A percentile compares a stretch with the other conserved stretches of the same genome.
Evolutionary conservation across 2,329 filamentous ascomycete species (phyloP).

Genomic region (Thermochaetoides dissita): DNA sequence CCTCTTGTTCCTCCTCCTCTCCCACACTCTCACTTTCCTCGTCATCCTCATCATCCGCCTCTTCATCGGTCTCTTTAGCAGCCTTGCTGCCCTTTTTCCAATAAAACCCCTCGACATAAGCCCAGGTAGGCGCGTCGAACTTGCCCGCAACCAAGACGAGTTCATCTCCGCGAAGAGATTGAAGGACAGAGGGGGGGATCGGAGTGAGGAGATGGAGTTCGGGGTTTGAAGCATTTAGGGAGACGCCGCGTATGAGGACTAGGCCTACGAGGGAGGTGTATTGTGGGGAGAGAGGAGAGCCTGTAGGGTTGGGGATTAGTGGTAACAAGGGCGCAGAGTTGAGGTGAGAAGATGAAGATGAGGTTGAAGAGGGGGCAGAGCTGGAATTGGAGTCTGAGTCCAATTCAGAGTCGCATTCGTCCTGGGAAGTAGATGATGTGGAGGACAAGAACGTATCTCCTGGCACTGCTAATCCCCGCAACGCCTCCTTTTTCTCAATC

Average conservation of each 20-base stretch:
- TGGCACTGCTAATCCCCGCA: slow-evolving; percentile 21
- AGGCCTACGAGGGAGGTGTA: slow-evolving; percentile 48
- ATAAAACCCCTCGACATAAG: slow-evolving; percentile 51
- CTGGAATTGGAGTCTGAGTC: neutral
- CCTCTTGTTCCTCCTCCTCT: slow-evolving; percentile 3
- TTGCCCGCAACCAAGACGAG: slow-evolving; percentile 54
- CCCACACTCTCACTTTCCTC: slow-evolving; percentile 17
- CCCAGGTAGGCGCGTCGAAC: slow-evolving; percentile 56
- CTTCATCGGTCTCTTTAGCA: neutral
- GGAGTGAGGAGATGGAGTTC: slow-evolving; percentile 55
- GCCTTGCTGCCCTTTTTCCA: slow-evolving; percentile 1
- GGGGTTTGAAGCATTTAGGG: slow-evolving; percentile 28
- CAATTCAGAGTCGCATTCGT: neutral
- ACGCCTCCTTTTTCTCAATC: slow-evolving; percentile 39
- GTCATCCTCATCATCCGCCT: slow-evolving; percentile 5
- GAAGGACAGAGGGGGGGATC: slow-evolving; percentile 3
- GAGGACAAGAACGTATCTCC: neutral
- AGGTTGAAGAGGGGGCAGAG: too few relatives aligned
- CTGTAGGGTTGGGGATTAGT: slow-evolving; percentile 41
- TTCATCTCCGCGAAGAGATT: slow-evolving; percentile 23
- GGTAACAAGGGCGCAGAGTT: slow-evolving; percentile 30
- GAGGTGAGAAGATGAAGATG: too few relatives aligned
- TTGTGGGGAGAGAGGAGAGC: slow-evolving; percentile 44
- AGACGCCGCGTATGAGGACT: slow-evolving; percentile 57
- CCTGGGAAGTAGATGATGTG: neutral